A percentile compares a stretch with the other conserved stretches of the same genome.
These are phyloP conservation scores for Leishmania arabica DNA, from an alignment of 208 protist species.

Conservation along the genomic window DNA sequence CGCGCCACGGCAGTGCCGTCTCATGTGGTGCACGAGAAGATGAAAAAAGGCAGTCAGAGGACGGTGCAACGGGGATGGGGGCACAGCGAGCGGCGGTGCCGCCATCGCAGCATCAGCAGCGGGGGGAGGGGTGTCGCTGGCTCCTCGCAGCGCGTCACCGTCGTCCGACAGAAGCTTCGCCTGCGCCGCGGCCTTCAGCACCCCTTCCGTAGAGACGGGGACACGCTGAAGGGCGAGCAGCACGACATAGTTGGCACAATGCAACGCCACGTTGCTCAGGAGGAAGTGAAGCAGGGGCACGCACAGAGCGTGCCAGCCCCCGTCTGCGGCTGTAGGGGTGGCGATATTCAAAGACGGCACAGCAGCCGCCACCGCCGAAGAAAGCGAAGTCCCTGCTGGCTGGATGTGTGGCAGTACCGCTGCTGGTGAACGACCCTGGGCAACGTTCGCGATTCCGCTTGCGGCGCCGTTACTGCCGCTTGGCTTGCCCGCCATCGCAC, in stretches of 20 bases:
- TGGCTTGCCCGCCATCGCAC: too few relatives aligned
- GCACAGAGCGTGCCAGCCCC: constrained; percentile 29
- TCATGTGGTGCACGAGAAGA: constrained; percentile 11
- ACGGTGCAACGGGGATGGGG: constrained; percentile 10
- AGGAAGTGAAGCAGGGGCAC: constrained; percentile 30
- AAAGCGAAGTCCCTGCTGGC: background rate
- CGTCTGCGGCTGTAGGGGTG: background rate
- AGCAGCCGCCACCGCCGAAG: background rate
- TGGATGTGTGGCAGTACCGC: background rate
- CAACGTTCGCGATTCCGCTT: background rate
- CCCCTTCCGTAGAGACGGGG: constrained; percentile 32
- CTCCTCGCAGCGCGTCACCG: background rate
- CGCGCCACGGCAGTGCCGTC: constrained; percentile 8
- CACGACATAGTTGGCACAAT: constrained; percentile 27
- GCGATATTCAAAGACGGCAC: constrained; percentile 2
- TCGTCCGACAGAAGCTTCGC: constrained; percentile 4
- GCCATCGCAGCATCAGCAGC: background rate
- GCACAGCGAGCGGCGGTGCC: background rate
- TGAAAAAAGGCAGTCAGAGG: constrained; percentile 28
- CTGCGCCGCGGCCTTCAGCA: constrained; percentile 24
- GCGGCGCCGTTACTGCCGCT: background rate
- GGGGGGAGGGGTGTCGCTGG: background rate
- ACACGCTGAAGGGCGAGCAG: constrained; percentile 30
- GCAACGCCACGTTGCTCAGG: constrained; percentile 26
- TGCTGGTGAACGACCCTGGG: background rate